Conservation (phyloP, 805 yeast species). For the Starmerella potacharoeniae region DNA sequence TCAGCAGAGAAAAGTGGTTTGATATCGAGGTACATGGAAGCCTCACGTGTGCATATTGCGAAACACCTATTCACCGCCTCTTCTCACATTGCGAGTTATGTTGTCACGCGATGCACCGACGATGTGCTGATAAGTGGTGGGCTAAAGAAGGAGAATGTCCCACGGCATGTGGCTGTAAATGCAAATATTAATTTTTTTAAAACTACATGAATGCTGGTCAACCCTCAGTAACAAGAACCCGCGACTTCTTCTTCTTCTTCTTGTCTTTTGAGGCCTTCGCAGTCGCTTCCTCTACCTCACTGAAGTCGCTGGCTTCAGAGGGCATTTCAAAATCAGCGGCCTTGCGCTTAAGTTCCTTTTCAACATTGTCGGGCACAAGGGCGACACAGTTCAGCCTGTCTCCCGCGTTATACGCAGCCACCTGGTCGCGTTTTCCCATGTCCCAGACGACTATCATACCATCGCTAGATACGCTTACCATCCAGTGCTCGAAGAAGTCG, state of each 20-base stretch:
- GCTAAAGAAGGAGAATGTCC: slow-evolving; percentile 49
- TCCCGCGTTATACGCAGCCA: slow-evolving; percentile 82
- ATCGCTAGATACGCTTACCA: slow-evolving; percentile 82
- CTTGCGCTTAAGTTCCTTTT: slow-evolving; percentile 42
- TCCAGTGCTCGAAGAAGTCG: slow-evolving; percentile 39
- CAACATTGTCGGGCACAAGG: slow-evolving; percentile 59
- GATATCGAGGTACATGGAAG: slow-evolving; percentile 19
- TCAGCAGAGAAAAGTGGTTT: not conserved
- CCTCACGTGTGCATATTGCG: slow-evolving; percentile 54
- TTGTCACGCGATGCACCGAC: slow-evolving; percentile 66
- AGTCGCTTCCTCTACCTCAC: slow-evolving; percentile 12
- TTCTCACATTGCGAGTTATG: slow-evolving; percentile 61
- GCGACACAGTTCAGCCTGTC: slow-evolving; percentile 84
- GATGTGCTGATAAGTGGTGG: slow-evolving; percentile 81
- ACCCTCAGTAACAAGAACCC: slow-evolving; percentile 20
- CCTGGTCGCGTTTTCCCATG: slow-evolving; percentile 52
- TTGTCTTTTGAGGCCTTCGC: slow-evolving; percentile 5
- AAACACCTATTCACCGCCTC: slow-evolving; percentile 45
- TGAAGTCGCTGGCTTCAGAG: slow-evolving; percentile 18
- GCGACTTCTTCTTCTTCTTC: slow-evolving; percentile 23
- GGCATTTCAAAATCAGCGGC: not conserved
- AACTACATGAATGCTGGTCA: not conserved
- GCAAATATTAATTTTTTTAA: slow-evolving; percentile 27
- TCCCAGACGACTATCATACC: slow-evolving; percentile 92
- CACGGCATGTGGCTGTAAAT: slow-evolving; percentile 74